Conservation (phyloP, 2,329 filamentous ascomycete species). For the Byssochlamys sp. region DNA sequence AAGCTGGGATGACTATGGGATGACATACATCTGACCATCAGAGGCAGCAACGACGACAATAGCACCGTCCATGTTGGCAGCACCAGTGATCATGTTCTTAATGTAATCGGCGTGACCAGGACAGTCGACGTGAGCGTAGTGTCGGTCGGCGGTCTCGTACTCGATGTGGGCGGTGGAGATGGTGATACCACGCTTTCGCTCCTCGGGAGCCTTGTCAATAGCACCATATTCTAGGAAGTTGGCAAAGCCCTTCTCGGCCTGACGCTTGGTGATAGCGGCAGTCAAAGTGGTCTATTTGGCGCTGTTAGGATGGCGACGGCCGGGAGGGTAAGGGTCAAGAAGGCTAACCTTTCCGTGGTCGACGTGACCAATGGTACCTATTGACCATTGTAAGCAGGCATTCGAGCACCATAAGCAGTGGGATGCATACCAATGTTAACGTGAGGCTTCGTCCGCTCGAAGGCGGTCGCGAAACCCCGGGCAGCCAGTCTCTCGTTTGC, state of each 20-base stretch:
- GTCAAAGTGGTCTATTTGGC: conserved; percentile 77
- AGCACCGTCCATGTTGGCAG: conserved; percentile 97
- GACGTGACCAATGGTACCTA: conserved; percentile 95
- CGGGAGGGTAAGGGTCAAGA: conserved; percentile 3
- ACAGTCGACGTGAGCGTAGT: conserved; percentile 99
- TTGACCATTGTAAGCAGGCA: conserved; percentile 1
- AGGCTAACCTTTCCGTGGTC: conserved; percentile 88
- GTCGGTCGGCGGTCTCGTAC: conserved; percentile 84
- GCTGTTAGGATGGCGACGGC: conserved; percentile 8
- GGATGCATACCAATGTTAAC: conserved; percentile 77
- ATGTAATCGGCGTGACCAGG: conserved; percentile 99
- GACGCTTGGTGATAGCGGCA: conserved; percentile 96
- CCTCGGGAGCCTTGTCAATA: conserved; percentile 98
- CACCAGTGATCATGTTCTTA: conserved; percentile 99
- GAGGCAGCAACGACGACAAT: conserved; percentile 98
- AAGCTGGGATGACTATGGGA: not conserved
- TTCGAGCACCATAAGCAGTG: not conserved
- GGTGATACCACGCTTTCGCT: conserved; percentile 99
- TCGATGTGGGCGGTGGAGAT: conserved; percentile 98
- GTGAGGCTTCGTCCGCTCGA: conserved; percentile 87
- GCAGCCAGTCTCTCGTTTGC: conserved; percentile 35
- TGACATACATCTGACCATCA: conserved; percentile 80
- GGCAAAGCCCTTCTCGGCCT: conserved; percentile 86
- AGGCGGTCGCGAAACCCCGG: conserved; percentile 55
- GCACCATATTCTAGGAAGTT: conserved; percentile 93